phyloP scores from a whole-genome alignment of 192 early-diverging fungal genomes.

The Obelidium mucronatum region DNA sequence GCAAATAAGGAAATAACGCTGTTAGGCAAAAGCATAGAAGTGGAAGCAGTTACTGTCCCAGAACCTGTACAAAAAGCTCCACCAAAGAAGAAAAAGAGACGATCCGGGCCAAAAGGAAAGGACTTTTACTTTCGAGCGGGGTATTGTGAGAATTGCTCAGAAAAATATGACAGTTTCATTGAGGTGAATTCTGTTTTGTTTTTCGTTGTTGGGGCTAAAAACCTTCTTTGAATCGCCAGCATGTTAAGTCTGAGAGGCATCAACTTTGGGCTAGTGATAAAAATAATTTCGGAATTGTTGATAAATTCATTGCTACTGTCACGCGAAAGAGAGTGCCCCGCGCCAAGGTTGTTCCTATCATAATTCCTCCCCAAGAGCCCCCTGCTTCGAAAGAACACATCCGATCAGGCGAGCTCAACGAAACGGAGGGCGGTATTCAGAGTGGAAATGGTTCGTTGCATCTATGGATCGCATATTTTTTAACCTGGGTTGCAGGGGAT shows the following conservation, averaged over 20 bases:
- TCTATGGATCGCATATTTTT: no score
- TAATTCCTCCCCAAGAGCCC: no score
- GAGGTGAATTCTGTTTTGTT: neutral
- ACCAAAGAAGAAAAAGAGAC: neutral
- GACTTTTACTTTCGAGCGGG: slow-evolving; percentile 22
- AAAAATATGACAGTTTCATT: slow-evolving; percentile 26
- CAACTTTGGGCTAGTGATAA: neutral
- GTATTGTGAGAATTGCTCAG: slow-evolving; percentile 25
- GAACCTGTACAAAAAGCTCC: neutral
- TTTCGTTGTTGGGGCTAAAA: neutral
- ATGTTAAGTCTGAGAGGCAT: slow-evolving; percentile 1
- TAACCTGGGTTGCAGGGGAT: no score
- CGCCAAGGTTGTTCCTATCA: neutral
- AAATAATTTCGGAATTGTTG: slow-evolving; percentile 14
- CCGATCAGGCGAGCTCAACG: no score
- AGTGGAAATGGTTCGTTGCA: no score
- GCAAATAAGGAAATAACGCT: neutral
- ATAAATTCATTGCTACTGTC: slow-evolving; percentile 5
- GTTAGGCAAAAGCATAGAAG: no score
- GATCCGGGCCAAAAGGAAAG: slow-evolving; percentile 11
- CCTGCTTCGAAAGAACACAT: no score
- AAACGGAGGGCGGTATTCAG: no score
- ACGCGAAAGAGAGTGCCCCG: neutral
- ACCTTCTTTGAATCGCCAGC: neutral
- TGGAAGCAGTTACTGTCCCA: neutral